Evolutionary conservation across 306 rosid species (phyloP), one percentile per base, ranked within the genome.

Genomic region (Pterocarpus santalinus): DNA sequence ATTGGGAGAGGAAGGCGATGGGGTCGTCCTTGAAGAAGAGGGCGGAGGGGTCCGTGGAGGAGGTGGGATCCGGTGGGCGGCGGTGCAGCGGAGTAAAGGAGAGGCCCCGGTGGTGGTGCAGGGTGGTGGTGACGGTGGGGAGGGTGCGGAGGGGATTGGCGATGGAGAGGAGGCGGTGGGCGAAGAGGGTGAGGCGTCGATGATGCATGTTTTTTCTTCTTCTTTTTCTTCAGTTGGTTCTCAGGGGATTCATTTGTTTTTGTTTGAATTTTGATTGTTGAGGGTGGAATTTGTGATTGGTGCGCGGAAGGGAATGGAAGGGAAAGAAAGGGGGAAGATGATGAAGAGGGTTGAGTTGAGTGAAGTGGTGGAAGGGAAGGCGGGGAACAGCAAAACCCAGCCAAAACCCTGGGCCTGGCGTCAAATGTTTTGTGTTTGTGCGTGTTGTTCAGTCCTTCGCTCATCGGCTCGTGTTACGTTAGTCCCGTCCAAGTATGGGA

Each of bases 21-120:
- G 90, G 95, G 66, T 95, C 97, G 64, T 93, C 97, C 65, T 86
- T 95, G 68, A 93, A 71, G 67, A 93, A 69, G 81, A 82, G 84
- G 64, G 81, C 83, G 47, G 90, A 78, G 1, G 97, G 98, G 88
- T 91, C 92, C 10, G 47, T 8, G 22, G 57, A 47, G 53, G 53
- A 2, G 55, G 90, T 82, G 3, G 95, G 94, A 74, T 89, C 93
- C 0, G 90, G 87, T 7, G 76, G 38, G 4, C 84, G 91, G 1
- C 89, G 91, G 5, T 47, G 90, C 62, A 55, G 12, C 5, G 89
- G 86, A 53, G 89, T 32, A 72, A 79, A 84, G 12, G 94, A 81
- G 80, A 78, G 74, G 4, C 30, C 28, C 34, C 88, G 85, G 14
- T 52, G 58, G 44, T 13, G 22, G 75, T 66, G 60, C 12, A 61